A percentile compares a stretch with the other conserved stretches of the same genome.
Conservation (phyloP, 2,329 filamentous ascomycete species). For the Epicoccum nigrum region DNA sequence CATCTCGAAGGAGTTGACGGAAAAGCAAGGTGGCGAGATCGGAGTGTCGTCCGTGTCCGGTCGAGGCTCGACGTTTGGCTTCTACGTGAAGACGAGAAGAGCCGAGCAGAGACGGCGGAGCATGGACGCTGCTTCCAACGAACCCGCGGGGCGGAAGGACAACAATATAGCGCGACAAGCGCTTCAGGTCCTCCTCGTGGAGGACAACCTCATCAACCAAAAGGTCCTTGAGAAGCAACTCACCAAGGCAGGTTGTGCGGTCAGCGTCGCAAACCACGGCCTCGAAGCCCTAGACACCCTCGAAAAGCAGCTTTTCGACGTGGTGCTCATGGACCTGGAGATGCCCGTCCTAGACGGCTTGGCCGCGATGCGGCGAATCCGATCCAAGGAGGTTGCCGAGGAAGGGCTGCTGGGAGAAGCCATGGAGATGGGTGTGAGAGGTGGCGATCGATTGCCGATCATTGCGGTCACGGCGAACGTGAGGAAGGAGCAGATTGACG, state of each 20-base stretch:
- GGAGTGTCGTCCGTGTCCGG: slow-evolving; percentile 49
- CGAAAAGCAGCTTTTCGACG: slow-evolving; percentile 38
- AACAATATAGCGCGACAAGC: neutral
- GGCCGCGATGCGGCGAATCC: slow-evolving; percentile 54
- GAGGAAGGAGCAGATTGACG: slow-evolving; percentile 43
- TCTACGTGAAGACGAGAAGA: slow-evolving; percentile 50
- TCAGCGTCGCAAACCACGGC: slow-evolving; percentile 46
- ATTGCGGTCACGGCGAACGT: slow-evolving; percentile 50
- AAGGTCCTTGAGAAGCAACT: slow-evolving; percentile 46
- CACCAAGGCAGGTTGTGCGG: slow-evolving; percentile 39
- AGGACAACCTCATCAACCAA: slow-evolving; percentile 51
- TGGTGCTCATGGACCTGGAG: slow-evolving; percentile 57
- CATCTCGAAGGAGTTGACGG: slow-evolving; percentile 54
- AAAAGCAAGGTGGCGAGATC: slow-evolving; percentile 55
- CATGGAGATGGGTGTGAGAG: slow-evolving; percentile 30
- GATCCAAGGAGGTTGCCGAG: slow-evolving; percentile 52
- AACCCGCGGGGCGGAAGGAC: neutral
- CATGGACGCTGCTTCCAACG: slow-evolving; percentile 11
- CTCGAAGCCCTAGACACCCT: slow-evolving; percentile 44
- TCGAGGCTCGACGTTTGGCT: slow-evolving; percentile 51
- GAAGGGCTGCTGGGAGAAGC: slow-evolving; percentile 23
- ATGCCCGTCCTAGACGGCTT: slow-evolving; percentile 62
- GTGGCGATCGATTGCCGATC: slow-evolving; percentile 33
- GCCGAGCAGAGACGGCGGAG: slow-evolving; percentile 21
- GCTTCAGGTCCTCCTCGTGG: slow-evolving; percentile 44